phyloP scores from a whole-genome alignment of 73 alveolate genomes.

The Paramecium sonneborni region DNA sequence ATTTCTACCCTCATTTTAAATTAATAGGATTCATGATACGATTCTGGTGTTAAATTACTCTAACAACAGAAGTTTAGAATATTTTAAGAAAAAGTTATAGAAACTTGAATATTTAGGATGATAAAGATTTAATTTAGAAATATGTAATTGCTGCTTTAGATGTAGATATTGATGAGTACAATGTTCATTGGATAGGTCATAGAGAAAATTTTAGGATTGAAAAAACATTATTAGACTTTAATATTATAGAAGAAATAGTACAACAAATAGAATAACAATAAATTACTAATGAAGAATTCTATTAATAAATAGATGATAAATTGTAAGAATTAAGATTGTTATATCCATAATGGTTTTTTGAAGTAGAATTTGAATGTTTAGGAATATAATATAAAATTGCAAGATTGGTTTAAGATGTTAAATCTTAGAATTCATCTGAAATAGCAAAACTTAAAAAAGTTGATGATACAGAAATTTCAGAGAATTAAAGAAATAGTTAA shows the following conservation, averaged over 20 bases:
- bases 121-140: neutral
- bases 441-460: neutral
- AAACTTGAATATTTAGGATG: neutral
- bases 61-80: neutral
- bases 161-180: neutral
- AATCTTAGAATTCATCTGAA: neutral
- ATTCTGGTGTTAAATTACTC: neutral
- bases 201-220: neutral
- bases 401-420: neutral
- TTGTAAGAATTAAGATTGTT: neutral
- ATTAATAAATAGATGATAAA: neutral
- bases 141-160: neutral
- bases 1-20: conserved; percentile 2
- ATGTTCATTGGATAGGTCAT: conserved; percentile 24
- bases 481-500: neutral
- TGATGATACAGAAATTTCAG: neutral
- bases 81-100: neutral
- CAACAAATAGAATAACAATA: neutral
- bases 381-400: neutral
- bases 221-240: neutral
- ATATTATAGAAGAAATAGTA: neutral
- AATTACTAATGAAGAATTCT: neutral
- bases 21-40: conserved; percentile 6
- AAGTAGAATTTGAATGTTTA: neutral
- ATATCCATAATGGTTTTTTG: neutral